phyloP scores from a whole-genome alignment of 2,329 filamentous ascomycete species.

The Fusarium gaditjirri region DNA sequence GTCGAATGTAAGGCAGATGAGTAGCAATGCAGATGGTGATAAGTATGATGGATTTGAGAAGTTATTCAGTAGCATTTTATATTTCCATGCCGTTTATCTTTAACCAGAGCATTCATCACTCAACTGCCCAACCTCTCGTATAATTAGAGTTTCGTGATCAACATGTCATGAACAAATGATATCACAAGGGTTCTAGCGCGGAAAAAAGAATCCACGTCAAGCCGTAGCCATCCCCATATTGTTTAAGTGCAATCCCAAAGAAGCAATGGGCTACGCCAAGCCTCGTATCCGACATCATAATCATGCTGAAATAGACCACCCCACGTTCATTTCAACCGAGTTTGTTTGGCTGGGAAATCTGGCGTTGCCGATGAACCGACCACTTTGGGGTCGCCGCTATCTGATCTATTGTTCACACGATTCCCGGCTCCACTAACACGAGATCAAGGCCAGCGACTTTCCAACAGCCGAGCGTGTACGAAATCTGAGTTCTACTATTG shows the following conservation, averaged over 20 bases:
- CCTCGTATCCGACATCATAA: neutral
- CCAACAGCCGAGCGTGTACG: fast-evolving
- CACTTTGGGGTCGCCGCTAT: neutral
- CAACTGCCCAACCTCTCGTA: neutral
- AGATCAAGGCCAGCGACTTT: neutral
- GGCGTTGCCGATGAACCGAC: neutral
- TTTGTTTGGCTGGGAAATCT: neutral
- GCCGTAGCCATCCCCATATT: neutral
- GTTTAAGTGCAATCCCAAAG: neutral
- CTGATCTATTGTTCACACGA: neutral
- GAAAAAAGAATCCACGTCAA: neutral
- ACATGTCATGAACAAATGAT: neutral
- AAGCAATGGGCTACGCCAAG: neutral
- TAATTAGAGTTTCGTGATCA: neutral
- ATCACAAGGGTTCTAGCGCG: neutral
- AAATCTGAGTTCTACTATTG: neutral
- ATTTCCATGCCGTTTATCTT: neutral
- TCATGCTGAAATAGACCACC: neutral
- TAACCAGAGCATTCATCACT: fast-evolving
- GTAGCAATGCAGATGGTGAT: neutral
- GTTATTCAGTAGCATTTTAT: neutral
- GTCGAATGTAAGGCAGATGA: neutral
- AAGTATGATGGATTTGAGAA: too few relatives aligned
- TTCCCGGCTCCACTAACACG: neutral
- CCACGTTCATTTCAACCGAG: neutral